Evolutionary conservation across 768 basidiomycete genomes (phyloP), one percentile per base, ranked within the genome.

Genomic region (Naganishia kalamii): DNA sequence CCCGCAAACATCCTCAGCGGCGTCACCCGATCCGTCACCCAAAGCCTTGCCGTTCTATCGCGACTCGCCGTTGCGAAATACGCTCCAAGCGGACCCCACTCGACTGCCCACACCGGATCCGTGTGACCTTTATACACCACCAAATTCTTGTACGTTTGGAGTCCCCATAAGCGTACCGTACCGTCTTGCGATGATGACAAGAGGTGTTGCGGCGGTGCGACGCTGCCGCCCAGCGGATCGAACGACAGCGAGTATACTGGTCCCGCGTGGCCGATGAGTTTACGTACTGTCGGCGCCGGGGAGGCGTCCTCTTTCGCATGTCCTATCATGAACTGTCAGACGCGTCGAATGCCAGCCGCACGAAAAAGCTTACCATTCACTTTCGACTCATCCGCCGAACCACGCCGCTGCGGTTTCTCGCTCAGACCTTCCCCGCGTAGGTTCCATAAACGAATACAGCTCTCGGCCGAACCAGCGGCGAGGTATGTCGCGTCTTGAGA

Each of bases 81-180:
- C n/a, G 93, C 85, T 4, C 96, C 93, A 82, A 91, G 87, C 11
- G 96, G 94, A 72, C 90, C 93, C 96, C 96, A 99, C 75, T 97
- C 88, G 13, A 94, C 92, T 71, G 98, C 96, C 96, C 96, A 99
- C 0, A 99, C 87, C 0, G 96, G 92, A 77, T 96, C 93, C 6
- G 70, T 70, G 71, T 99, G 96, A 0, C 96, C 94, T 35, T 92
- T 84, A 75, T 92, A 99, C 6, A 88, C 92, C 21, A 92, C 92
- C 11, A 98, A 80, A 71, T 96, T 96, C 17, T 89, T 85, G 83
- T 92, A 86, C 0, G 94, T 96, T 68, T 98, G 92, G 78, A 97
- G 80, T 5, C 92, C 94, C 96, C 96, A 99, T 21, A 99, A 79
- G 13, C 96, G 86, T 46, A 87, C 81, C 0, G 94, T 93, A 0